Conservation (phyloP, 164 flowering plant genomes). For the Pachysandra terminalis region DNA sequence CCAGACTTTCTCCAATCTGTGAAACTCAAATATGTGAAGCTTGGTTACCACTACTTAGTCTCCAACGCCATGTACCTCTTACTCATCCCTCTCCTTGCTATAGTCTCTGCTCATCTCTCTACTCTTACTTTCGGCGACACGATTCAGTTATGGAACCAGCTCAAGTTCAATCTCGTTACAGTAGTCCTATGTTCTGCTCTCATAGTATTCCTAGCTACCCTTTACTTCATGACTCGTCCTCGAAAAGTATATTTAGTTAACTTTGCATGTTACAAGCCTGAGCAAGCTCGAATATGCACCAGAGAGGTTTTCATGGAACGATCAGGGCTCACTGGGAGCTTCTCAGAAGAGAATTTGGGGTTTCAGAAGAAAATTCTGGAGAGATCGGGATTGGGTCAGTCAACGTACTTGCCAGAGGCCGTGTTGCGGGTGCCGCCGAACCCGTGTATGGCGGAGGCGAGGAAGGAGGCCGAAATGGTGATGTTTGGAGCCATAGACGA, state of each 20-base stretch:
- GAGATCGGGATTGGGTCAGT: slow-evolving; percentile 72
- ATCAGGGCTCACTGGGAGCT: slow-evolving; percentile 33
- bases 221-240: slow-evolving; percentile 59
- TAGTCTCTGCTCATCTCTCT: slow-evolving; percentile 38
- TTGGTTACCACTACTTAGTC: slow-evolving; percentile 70
- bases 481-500: slow-evolving; percentile 81
- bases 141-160: slow-evolving; percentile 36
- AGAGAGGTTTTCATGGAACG: slow-evolving; percentile 53
- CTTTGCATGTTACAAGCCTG: slow-evolving; percentile 73
- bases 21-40: slow-evolving; percentile 67
- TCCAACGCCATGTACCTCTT: slow-evolving; percentile 57
- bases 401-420: slow-evolving; percentile 64
- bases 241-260: slow-evolving; percentile 54
- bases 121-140: slow-evolving; percentile 30
- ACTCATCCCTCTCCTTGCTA: slow-evolving; percentile 34
- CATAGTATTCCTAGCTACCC: slow-evolving; percentile 42
- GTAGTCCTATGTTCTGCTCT: slow-evolving; percentile 37
- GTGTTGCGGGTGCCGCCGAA: slow-evolving; percentile 50
- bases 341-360: slow-evolving; percentile 49
- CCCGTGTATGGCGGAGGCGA: slow-evolving; percentile 72
- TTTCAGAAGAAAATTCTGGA: slow-evolving; percentile 69
- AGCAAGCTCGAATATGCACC: slow-evolving; percentile 27
- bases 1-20: slow-evolving; percentile 58
- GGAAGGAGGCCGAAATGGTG: slow-evolving; percentile 73
- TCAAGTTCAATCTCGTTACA: slow-evolving; percentile 46